Evolutionary conservation across 768 basidiomycete genomes (phyloP).

Genomic region (Mycena olivaceomarginata): DNA sequence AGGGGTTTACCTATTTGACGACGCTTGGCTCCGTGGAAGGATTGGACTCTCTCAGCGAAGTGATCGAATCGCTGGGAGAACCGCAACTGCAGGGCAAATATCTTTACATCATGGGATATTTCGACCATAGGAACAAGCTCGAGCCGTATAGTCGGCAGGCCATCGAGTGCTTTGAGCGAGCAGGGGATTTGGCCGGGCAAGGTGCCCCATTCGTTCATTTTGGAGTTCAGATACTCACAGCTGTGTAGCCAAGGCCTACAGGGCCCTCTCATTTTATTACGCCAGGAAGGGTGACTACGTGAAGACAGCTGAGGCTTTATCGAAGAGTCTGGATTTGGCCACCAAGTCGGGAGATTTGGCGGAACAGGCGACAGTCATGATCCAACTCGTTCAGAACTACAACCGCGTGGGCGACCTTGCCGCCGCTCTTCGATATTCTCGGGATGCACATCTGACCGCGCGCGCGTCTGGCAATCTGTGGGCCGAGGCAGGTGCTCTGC

Average conservation of each 20-base stretch:
- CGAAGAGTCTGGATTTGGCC: not conserved
- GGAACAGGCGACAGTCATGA: not conserved
- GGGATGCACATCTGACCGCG: not conserved
- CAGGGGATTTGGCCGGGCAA: not conserved
- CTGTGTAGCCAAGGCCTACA: not conserved
- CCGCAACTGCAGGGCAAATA: slow-evolving; percentile 5
- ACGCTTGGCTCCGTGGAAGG: slow-evolving; percentile 1
- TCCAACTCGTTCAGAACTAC: not conserved
- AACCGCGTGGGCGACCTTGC: not conserved
- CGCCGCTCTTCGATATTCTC: not conserved
- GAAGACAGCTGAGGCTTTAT: not conserved
- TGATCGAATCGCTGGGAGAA: not conserved
- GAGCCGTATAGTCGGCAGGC: not conserved
- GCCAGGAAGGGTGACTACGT: not conserved
- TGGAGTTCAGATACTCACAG: not conserved
- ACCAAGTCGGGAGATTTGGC: not conserved
- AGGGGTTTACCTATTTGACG: not conserved
- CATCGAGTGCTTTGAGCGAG: not conserved
- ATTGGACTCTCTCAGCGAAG: not conserved
- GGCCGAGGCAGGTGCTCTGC: not conserved
- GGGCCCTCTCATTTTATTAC: not conserved
- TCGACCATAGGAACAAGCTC: not conserved
- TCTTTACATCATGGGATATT: not conserved
- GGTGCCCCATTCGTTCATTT: not conserved
- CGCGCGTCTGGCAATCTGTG: slow-evolving; percentile 2